phyloP scores from a whole-genome alignment of 179 eudicot genomes.

The Spinacia oleracea region DNA sequence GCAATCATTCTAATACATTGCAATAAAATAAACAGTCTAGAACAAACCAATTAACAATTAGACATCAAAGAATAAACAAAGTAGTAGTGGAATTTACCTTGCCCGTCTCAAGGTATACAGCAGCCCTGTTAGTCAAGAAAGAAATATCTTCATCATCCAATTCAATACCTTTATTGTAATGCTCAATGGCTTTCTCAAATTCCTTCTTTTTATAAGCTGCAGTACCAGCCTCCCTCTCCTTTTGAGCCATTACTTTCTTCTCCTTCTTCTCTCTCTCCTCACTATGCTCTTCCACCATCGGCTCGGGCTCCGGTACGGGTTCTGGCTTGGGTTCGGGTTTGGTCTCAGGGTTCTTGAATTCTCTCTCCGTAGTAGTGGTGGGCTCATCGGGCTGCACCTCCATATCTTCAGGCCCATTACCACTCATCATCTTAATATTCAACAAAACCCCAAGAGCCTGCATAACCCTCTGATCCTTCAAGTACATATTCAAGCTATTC shows the following conservation, averaged over 20 bases:
- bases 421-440: conserved; percentile 51
- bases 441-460: conserved; percentile 73
- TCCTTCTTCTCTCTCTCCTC: conserved; percentile 61
- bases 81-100: conserved; percentile 45
- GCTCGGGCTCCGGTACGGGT: conserved; percentile 34
- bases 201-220: conserved; percentile 91
- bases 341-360: conserved; percentile 34
- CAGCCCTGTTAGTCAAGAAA: conserved; percentile 83
- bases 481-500: conserved; percentile 63
- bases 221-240: conserved; percentile 90
- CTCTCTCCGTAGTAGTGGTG: conserved; percentile 37
- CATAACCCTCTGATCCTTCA: conserved; percentile 97
- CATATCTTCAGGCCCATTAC: conserved; percentile 39
- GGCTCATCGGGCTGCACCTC: conserved; percentile 47
- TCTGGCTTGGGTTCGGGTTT: conserved; percentile 46
- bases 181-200: conserved; percentile 68
- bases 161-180: conserved; percentile 64
- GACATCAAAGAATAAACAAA: not conserved
- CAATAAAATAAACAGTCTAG: no score
- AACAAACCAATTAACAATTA: not conserved
- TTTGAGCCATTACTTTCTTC: conserved; percentile 60
- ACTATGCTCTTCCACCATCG: conserved; percentile 24
- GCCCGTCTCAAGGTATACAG: conserved; percentile 93
- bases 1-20: not conserved
- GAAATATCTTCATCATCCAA: conserved; percentile 86